Conservation (phyloP, 2,329 filamentous ascomycete genomes). For the Leptographium wingfieldii region DNA sequence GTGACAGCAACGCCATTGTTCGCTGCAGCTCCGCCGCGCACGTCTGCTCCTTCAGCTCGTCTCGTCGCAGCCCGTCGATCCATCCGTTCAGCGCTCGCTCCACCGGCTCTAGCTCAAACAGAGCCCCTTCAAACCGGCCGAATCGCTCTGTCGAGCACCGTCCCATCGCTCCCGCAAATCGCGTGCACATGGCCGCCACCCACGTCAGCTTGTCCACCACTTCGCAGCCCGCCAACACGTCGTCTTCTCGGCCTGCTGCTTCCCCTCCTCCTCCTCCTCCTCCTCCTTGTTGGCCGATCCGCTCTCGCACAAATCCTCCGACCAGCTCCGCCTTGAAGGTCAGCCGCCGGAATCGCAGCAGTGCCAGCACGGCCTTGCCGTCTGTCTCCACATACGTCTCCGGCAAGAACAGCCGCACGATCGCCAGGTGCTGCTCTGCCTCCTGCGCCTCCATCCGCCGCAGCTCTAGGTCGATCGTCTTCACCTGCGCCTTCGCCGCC, state of each 20-base stretch:
- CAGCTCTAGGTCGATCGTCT: constrained; percentile 86
- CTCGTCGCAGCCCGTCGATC: constrained; percentile 71
- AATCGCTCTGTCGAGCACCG: constrained; percentile 71
- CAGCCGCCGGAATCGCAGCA: constrained; percentile 78
- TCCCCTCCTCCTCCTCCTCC: constrained; percentile 35
- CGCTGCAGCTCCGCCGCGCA: constrained; percentile 71
- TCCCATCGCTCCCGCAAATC: constrained; percentile 69
- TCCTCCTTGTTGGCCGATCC: constrained; percentile 52
- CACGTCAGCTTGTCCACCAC: constrained; percentile 76
- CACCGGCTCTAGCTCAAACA: constrained; percentile 83
- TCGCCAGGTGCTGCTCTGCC: constrained; percentile 74
- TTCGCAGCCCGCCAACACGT: constrained; percentile 67
- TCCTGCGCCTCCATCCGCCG: constrained; percentile 79
- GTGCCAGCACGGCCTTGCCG: constrained; percentile 73
- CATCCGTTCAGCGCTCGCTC: constrained; percentile 80
- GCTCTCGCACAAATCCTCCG: constrained; percentile 66
- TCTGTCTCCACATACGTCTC: constrained; percentile 65
- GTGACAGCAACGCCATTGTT: constrained; percentile 75
- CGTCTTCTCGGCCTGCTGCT: constrained; percentile 34
- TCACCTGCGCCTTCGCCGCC: constrained; percentile 81
- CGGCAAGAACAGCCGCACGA: constrained; percentile 79
- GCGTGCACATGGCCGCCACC: constrained; percentile 71
- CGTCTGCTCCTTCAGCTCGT: constrained; percentile 75
- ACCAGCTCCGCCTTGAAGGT: constrained; percentile 78
- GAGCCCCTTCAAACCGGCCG: constrained; percentile 60